A percentile compares a stretch with the other conserved stretches of the same genome.
Evolutionary conservation across 2,329 filamentous ascomycete species (phyloP).

Genomic region (Chrysoporthe cubensis): DNA sequence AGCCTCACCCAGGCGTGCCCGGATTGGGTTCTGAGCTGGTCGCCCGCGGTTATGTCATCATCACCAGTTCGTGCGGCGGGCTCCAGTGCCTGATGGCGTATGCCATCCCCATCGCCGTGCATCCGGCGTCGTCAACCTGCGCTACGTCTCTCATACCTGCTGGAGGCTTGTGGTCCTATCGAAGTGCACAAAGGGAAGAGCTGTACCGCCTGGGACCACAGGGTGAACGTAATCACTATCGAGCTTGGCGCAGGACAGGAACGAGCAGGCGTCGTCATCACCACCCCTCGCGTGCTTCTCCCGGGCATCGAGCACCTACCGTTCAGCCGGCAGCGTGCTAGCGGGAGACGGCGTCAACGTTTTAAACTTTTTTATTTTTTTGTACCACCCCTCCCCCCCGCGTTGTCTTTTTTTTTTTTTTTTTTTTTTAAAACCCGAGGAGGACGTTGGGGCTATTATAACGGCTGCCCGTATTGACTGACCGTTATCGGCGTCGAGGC

Average conservation of each 20-base stretch:
- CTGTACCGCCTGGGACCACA: slow-evolving; percentile 1
- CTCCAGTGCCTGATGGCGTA: not conserved
- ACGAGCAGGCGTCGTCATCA: slow-evolving; percentile 17
- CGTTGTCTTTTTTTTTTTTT: not conserved
- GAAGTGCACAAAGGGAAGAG: not conserved
- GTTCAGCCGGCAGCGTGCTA: not conserved
- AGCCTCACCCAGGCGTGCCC: not conserved
- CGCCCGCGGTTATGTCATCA: not conserved
- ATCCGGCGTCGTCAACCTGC: slow-evolving; percentile 11
- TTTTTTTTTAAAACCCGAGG: not conserved
- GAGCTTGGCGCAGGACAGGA: slow-evolving; percentile 8
- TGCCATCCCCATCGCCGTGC: slow-evolving; percentile 10
- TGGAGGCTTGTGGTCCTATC: slow-evolving; percentile 13
- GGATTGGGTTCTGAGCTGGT: not conserved
- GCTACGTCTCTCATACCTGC: not conserved
- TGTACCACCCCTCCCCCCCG: not conserved
- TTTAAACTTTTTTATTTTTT: not conserved
- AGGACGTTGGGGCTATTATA: not conserved
- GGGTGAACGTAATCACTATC: slow-evolving; percentile 16
- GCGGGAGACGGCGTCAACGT: not conserved
- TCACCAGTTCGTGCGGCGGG: not conserved
- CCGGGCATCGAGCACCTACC: not conserved
- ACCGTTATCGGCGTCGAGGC: not conserved
- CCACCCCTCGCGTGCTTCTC: not conserved
- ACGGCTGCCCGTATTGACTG: not conserved